Evolutionary conservation across 1,139 yeast species (phyloP).

Genomic region (Debaryomyces sp.): DNA sequence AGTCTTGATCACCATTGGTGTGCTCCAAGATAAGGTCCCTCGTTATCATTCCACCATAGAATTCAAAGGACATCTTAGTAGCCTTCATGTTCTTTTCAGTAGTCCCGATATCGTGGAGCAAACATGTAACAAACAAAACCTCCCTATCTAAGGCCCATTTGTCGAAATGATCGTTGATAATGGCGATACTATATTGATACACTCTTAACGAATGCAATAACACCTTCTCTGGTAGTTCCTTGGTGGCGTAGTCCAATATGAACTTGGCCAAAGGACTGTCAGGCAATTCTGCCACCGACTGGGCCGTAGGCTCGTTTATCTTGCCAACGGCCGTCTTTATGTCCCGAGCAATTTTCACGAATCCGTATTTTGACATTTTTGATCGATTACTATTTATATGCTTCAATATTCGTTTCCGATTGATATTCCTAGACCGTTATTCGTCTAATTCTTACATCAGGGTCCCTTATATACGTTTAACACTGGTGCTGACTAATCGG

Average conservation of each 20-base stretch:
- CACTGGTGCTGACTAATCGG: background rate
- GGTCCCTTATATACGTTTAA: background rate
- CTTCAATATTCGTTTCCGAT: background rate
- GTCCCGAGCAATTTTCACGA: conserved; percentile 34
- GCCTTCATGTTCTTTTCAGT: conserved; percentile 37
- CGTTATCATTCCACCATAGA: conserved; percentile 38
- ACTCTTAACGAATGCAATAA: conserved; percentile 39
- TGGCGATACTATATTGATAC: conserved; percentile 34
- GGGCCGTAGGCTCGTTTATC: conserved; percentile 31
- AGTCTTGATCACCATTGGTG: conserved; percentile 28
- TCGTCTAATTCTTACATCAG: background rate
- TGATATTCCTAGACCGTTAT: background rate
- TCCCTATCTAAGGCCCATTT: conserved; percentile 37
- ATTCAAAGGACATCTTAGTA: conserved; percentile 42
- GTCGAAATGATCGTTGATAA: conserved; percentile 40
- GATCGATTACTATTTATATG: background rate
- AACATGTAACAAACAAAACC: conserved; percentile 34
- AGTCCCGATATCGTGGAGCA: conserved; percentile 42
- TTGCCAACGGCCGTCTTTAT: conserved; percentile 29
- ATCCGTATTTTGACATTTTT: conserved; percentile 36
- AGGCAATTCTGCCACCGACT: conserved; percentile 25
- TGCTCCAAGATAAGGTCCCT: conserved; percentile 29
- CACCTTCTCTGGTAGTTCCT: conserved; percentile 27
- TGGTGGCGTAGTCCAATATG: conserved; percentile 27
- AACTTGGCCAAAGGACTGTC: conserved; percentile 20